Evolutionary conservation across 441 rosid species (phyloP).

Genomic region (Euphorbia schlechtendalii): DNA sequence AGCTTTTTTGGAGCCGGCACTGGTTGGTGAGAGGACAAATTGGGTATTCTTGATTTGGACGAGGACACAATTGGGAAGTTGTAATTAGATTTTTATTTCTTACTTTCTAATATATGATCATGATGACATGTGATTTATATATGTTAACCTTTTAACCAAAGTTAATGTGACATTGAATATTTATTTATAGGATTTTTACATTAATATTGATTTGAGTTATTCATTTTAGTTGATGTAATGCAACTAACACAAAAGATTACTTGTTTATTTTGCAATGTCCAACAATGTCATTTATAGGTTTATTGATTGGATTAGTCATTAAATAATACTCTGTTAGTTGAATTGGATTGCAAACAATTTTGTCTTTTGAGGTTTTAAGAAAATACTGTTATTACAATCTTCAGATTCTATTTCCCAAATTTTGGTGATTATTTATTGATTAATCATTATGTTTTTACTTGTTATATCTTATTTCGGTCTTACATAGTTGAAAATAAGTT

Average conservation of each 20-base stretch:
- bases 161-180: not conserved
- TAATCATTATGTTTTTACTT: too few relatives aligned
- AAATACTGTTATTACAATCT: too few relatives aligned
- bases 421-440: too few relatives aligned
- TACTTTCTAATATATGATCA: not conserved
- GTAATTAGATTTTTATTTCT: too few relatives aligned
- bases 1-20: not conserved
- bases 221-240: not conserved
- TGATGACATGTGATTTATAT: not conserved
- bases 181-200: too few relatives aligned
- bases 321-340: too few relatives aligned
- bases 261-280: not conserved
- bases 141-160: not conserved
- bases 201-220: not conserved
- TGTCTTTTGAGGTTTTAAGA: too few relatives aligned
- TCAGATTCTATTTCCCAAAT: too few relatives aligned
- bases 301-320: too few relatives aligned
- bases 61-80: not conserved
- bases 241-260: not conserved
- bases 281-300: not conserved
- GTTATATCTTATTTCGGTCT: too few relatives aligned
- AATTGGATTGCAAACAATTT: too few relatives aligned
- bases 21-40: constrained; percentile 29
- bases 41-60: not conserved
- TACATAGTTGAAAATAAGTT: too few relatives aligned